phyloP scores from a whole-genome alignment of 768 basidiomycete species.

The Xerocomellus amylosporus region DNA sequence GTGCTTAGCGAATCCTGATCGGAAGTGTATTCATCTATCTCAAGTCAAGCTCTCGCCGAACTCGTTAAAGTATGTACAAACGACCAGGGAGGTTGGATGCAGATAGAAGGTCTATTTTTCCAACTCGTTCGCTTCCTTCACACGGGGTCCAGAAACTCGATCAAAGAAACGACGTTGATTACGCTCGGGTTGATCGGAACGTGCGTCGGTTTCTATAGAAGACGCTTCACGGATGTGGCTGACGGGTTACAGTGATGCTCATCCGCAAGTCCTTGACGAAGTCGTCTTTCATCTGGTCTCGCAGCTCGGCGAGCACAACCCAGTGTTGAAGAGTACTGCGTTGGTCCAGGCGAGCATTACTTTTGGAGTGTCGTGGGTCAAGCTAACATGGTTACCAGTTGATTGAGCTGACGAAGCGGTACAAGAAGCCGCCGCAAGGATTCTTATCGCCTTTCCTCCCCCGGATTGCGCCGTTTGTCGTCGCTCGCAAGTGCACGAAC shows the following conservation, averaged over 20 bases:
- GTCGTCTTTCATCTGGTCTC: conserved; percentile 60
- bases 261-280: conserved; percentile 53
- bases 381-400: conserved; percentile 43
- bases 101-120: conserved; percentile 42
- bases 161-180: conserved; percentile 64
- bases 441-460: conserved; percentile 70
- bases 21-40: conserved; percentile 11
- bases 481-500: conserved; percentile 54
- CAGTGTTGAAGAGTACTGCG: conserved; percentile 65
- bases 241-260: conserved; percentile 41
- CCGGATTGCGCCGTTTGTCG: conserved; percentile 62
- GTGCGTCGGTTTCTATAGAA: conserved; percentile 23
- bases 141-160: conserved; percentile 37
- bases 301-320: conserved; percentile 65
- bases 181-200: conserved; percentile 55
- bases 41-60: conserved; percentile 45
- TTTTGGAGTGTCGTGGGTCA: neutral
- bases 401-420: conserved; percentile 50
- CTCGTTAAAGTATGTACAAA: conserved; percentile 44
- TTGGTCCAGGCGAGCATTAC: conserved; percentile 54
- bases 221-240: neutral
- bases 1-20: conserved; percentile 14
- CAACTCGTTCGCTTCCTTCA: conserved; percentile 51
- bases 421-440: conserved; percentile 61
- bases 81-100: conserved; percentile 31